These are phyloP conservation scores for Bipolaris victoriae DNA, from an alignment of 2,329 filamentous ascomycete species.

Conservation along the genomic window DNA sequence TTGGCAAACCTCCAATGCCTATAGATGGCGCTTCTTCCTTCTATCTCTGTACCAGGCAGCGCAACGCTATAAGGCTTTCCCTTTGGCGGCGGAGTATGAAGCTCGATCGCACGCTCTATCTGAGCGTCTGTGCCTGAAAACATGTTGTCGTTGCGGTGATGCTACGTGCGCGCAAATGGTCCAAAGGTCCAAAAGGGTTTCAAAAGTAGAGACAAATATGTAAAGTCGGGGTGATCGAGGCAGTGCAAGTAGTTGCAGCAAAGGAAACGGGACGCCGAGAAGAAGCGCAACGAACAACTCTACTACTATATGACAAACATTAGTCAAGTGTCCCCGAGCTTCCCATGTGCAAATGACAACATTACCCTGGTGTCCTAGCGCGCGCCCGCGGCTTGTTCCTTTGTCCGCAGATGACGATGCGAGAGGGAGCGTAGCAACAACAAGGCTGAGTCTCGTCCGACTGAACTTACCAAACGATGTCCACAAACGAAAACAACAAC, in stretches of 20 bases:
- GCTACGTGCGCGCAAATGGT: neutral
- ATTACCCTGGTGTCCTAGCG: constrained; percentile 16
- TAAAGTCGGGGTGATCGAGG: neutral
- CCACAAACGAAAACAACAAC: neutral
- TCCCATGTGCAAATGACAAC: constrained; percentile 4
- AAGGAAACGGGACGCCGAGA: neutral
- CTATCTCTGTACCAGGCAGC: constrained; percentile 74
- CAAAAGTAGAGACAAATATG: neutral
- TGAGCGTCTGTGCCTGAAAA: constrained; percentile 39
- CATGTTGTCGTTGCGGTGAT: constrained; percentile 26
- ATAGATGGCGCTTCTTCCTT: constrained; percentile 78
- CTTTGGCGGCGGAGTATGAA: constrained; percentile 69
- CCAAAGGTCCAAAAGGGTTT: neutral
- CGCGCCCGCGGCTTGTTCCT: constrained; percentile 14
- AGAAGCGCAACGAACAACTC: no score
- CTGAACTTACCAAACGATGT: neutral
- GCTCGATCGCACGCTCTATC: constrained; percentile 51
- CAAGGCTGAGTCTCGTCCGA: no score
- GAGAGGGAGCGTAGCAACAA: no score
- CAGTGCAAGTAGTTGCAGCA: neutral
- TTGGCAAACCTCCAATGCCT: constrained; percentile 81
- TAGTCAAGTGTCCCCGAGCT: no score
- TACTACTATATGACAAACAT: no score
- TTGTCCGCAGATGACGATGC: no score
- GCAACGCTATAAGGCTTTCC: constrained; percentile 80